phyloP scores from a whole-genome alignment of 495 filamentous ascomycete species.

The Penicillium odoratum region DNA sequence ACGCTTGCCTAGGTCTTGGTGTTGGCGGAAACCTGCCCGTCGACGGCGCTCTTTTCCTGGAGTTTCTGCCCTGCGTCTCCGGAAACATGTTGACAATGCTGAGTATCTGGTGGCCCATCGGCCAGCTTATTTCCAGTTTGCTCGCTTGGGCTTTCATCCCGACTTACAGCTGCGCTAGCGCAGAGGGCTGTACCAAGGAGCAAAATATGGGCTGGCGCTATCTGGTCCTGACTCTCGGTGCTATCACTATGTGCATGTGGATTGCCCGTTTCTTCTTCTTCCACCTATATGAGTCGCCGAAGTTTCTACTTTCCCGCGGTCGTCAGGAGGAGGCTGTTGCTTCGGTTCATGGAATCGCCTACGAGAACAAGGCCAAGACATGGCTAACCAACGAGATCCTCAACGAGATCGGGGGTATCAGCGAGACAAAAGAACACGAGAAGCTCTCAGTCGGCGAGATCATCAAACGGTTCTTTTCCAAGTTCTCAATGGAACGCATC shows the following conservation, averaged over 20 bases:
- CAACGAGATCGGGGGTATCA: conserved; percentile 53
- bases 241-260: conserved; percentile 69
- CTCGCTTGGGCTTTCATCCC: conserved; percentile 61
- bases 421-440: conserved; percentile 32
- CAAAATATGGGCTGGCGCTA: conserved; percentile 86
- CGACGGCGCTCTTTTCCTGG: conserved; percentile 60
- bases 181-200: conserved; percentile 52
- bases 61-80: conserved; percentile 57
- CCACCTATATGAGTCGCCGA: conserved; percentile 78
- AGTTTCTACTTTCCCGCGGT: conserved; percentile 72
- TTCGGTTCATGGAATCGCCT: conserved; percentile 61
- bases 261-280: conserved; percentile 72
- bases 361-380: conserved; percentile 52
- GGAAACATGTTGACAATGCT: conserved; percentile 56
- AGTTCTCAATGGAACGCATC: conserved; percentile 57
- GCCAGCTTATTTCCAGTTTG: conserved; percentile 52
- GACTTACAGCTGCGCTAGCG: conserved; percentile 48
- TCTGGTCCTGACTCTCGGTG: conserved; percentile 67
- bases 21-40: conserved; percentile 62
- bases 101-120: conserved; percentile 61
- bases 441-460: conserved; percentile 46
- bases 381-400: conserved; percentile 55
- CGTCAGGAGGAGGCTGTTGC: conserved; percentile 71
- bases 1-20: conserved; percentile 52
- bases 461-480: conserved; percentile 50